Evolutionary conservation across 495 filamentous ascomycete genomes (phyloP), one percentile per base, ranked within the genome.

Genomic region (Parachaetomium inaequale): DNA sequence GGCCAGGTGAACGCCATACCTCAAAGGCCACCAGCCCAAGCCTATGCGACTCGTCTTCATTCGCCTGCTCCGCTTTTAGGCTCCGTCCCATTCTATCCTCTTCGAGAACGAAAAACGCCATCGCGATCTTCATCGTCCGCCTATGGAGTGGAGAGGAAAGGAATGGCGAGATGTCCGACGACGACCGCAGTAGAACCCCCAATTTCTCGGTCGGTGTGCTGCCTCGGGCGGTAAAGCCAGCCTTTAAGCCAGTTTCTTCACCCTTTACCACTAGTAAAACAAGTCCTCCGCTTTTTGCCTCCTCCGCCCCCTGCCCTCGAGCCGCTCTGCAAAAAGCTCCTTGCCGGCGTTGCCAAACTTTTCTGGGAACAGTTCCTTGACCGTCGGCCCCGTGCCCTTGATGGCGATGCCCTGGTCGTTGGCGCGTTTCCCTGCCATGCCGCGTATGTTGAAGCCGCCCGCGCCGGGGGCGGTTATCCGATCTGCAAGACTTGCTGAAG

Each of bases 311-410:
- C 81, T 73, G 2, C 77, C 78, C 40, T 80, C 79, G 7, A 82
- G 32, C 58, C 74, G 76, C 32, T 80, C 78, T 1, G 74, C 74
- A 60, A 93, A 91, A 7, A 93, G 74, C 69, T 92, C 89, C 74
- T 91, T 92, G 28, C 83, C 84, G 7, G 83, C 74, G 72, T 91
- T 90, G 72, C 90, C 81, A 58, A 84, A 84, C 62, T 85, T 88
- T 5, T 80, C 80, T 11, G 89, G 88, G 60, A 92, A 92, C 15
- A 92, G 72, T 69, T 92, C 89, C 56, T 43, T 86, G 3, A 81
- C 85, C 1, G 82, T 85, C 12, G 82, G 73, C 11, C 79, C 76
- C 65, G 32, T 74, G 3, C 89, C 89, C 46, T 87, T 88, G 65
- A 93, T 90, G 7, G 82, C 79, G 65, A 87, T 81, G 2, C 83